Conservation (phyloP, 2,329 filamentous ascomycete species). For the Colletotrichum truncatum region DNA sequence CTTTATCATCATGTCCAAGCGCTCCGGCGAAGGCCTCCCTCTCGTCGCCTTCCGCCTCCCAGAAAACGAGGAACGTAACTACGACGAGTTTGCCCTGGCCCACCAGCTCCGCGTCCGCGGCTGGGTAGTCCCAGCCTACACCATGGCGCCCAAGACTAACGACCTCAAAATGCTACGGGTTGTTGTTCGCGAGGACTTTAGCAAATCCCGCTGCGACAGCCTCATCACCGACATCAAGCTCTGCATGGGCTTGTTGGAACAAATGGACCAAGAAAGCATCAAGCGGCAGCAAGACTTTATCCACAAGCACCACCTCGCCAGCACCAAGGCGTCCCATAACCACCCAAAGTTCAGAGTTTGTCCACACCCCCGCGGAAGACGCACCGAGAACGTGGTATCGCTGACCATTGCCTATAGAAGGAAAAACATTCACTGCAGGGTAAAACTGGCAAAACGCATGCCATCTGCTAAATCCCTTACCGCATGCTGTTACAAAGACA, state of each 20-base stretch:
- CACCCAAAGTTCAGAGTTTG: slow-evolving; percentile 60
- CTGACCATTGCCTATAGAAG: slow-evolving; percentile 51
- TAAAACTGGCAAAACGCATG: slow-evolving; percentile 90
- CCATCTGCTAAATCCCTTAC: slow-evolving; percentile 72
- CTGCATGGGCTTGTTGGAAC: slow-evolving; percentile 74
- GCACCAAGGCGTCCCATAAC: slow-evolving; percentile 62
- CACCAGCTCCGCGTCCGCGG: slow-evolving; percentile 87
- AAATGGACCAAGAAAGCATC: slow-evolving; percentile 78
- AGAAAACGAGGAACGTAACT: slow-evolving; percentile 61
- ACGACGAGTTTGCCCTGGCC: slow-evolving; percentile 81
- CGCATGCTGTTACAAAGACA: slow-evolving; percentile 5
- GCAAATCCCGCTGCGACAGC: slow-evolving; percentile 80
- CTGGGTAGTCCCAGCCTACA: slow-evolving; percentile 96
- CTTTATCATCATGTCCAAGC: slow-evolving; percentile 89
- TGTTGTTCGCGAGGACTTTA: slow-evolving; percentile 93
- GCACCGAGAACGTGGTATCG: not conserved
- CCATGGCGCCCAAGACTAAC: slow-evolving; percentile 90
- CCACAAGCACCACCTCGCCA: slow-evolving; percentile 61
- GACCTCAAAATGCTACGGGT: slow-evolving; percentile 90
- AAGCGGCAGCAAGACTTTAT: slow-evolving; percentile 75
- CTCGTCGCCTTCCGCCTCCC: slow-evolving; percentile 83
- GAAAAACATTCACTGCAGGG: slow-evolving; percentile 91
- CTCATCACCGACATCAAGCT: slow-evolving; percentile 83
- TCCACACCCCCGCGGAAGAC: slow-evolving; percentile 6
- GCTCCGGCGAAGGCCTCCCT: slow-evolving; percentile 80